Percentiles rank a stretch among this genome's conserved stretches.
Conservation (phyloP, 2,329 filamentous ascomycete species). For the Epichloe sp. region DNA sequence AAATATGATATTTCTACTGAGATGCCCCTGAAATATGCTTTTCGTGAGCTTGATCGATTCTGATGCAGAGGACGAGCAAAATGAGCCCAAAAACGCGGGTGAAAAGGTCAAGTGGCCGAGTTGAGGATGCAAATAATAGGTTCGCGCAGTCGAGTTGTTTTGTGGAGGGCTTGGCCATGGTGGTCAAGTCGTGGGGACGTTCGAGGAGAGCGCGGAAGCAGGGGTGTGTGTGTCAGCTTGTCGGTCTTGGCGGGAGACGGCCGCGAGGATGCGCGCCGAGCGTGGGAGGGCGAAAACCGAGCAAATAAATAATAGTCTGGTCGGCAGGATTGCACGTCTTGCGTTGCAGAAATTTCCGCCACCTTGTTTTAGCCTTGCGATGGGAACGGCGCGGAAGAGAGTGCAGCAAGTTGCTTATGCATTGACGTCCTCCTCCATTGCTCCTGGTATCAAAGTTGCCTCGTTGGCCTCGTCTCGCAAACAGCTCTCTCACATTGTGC, state of each 20-base stretch:
- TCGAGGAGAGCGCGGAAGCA: slow-evolving; percentile 6
- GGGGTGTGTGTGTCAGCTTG: slow-evolving; percentile 1
- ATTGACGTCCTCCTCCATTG: not conserved
- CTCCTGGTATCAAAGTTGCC: not conserved
- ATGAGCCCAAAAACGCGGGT: slow-evolving; percentile 52
- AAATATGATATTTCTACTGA: not conserved
- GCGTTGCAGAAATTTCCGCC: not conserved
- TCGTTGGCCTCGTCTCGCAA: no score
- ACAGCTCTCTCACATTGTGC: not conserved
- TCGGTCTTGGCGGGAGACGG: not conserved
- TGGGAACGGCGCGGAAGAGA: not conserved
- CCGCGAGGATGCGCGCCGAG: not conserved
- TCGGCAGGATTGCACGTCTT: not conserved
- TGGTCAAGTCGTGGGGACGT: not conserved
- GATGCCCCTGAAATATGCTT: not conserved
- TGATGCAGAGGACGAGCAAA: slow-evolving; percentile 34
- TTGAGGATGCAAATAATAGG: not conserved
- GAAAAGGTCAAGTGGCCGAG: slow-evolving; percentile 13
- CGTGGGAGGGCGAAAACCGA: not conserved
- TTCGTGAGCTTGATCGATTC: slow-evolving; percentile 18
- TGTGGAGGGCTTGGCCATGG: slow-evolving; percentile 4
- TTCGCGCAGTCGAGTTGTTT: slow-evolving; percentile 5
- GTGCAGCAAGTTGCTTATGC: not conserved
- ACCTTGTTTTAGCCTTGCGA: not conserved
- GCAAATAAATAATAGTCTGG: no score